Evolutionary conservation across 371 early-diverging fungal species (phyloP).

Genomic region (Blakeslea trispora): DNA sequence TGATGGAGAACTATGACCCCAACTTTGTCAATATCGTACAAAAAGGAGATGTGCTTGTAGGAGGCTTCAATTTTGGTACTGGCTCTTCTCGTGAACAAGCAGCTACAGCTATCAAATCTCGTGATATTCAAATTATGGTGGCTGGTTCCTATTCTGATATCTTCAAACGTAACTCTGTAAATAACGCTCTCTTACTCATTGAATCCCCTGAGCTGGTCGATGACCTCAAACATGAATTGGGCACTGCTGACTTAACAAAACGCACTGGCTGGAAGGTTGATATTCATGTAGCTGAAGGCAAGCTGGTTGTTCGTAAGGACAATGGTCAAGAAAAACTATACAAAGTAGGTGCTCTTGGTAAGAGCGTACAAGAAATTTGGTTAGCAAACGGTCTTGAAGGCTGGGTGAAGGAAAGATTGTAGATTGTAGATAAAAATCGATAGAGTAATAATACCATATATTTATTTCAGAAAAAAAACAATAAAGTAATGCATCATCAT

Average conservation of each 20-base stretch:
- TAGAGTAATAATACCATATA: not conserved
- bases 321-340: slow-evolving; percentile 55
- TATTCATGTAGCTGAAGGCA: slow-evolving; percentile 57
- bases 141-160: slow-evolving; percentile 93
- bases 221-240: slow-evolving; percentile 57
- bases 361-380: slow-evolving; percentile 91
- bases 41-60: slow-evolving; percentile 80
- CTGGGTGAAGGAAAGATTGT: slow-evolving; percentile 75
- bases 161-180: slow-evolving; percentile 96
- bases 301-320: slow-evolving; percentile 47
- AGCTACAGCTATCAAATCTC: slow-evolving; percentile 89
- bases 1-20: slow-evolving; percentile 97
- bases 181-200: slow-evolving; percentile 89
- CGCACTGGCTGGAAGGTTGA: slow-evolving; percentile 75
- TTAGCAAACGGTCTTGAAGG: slow-evolving; percentile 90
- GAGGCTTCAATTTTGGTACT: slow-evolving; percentile 95
- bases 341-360: slow-evolving; percentile 75
- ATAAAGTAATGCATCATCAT: too few relatives aligned
- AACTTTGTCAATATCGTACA: slow-evolving; percentile 70
- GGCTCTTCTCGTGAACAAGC: slow-evolving; percentile 97
- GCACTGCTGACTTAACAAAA: slow-evolving; percentile 57
- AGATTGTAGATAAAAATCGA: slow-evolving; percentile 6
- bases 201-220: slow-evolving; percentile 84
- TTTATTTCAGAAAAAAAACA: too few relatives aligned
- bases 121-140: slow-evolving; percentile 81